Evolutionary conservation across 441 rosid genomes (phyloP), one percentile per base, ranked within the genome.

Genomic region (Pelargonium cotyledonis): DNA sequence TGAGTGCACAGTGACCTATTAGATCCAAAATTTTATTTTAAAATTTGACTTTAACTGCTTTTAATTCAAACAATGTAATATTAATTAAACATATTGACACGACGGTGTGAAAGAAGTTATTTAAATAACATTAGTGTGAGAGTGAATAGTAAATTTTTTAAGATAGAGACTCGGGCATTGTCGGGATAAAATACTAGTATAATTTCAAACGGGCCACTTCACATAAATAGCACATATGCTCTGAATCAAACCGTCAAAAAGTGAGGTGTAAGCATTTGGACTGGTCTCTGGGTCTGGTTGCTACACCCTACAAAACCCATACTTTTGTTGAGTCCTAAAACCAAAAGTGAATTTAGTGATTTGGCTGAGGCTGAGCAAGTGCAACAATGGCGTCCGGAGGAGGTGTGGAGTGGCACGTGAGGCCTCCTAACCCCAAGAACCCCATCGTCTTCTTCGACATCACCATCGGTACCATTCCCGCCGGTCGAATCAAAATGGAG

Each of bases 401-500:
- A 40, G 85, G 86, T 44, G 96, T 88, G 55, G 99, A 94, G 80
- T 91, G 99, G 99, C 99, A 89, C 63, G 87, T 88, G 63, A 82
- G 99, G 66, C 97, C 99, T 6, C 89, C 85, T 16, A 90, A 89
- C 84, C 96, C 96, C 70, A 95, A 91, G 84, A 95, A 88, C 60
- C 99, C 96, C 4, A 82, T 95, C 41, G 97, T 95, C 31, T 91
- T 95, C 84, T 95, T 95, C 82, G 97, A 95, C 65, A 61, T 90
- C 41, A 91, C 96, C 49, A 95, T 95, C 74, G 99, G 97, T 49
- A 84, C 89, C 70, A 90, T 95, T 68, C 88, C 96, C 2, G 94
- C 96, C 12, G 99, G 96, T 63, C 92, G 97, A 40, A 85, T 90
- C 82, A 91, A 91, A 83, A 94, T 91, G 99, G 99, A 94, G 80